Evolutionary conservation across 805 yeast genomes (phyloP).

Genomic region (Myxozyma neglecta): DNA sequence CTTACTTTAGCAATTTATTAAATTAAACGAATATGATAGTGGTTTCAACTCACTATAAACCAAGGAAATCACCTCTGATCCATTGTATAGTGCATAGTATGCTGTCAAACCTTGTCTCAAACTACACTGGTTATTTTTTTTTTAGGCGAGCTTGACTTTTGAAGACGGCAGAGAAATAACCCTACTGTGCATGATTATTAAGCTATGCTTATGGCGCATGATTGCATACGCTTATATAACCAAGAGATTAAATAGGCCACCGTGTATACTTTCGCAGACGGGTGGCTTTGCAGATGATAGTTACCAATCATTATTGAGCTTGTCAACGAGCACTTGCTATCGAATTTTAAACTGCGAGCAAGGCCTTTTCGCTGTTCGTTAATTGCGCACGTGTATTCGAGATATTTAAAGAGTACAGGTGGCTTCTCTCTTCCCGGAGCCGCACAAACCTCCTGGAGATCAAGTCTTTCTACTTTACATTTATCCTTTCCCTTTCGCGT

Average conservation of each 20-base stretch:
- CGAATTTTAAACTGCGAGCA: no score
- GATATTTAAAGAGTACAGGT: conserved; percentile 4
- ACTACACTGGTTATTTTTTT: background rate
- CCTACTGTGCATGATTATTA: no score
- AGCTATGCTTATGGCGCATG: no score
- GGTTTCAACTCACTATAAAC: background rate
- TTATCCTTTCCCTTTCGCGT: background rate
- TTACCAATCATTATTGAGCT: no score
- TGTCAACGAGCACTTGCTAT: no score
- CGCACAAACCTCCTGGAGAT: background rate
- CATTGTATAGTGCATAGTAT: background rate
- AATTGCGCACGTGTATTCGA: background rate
- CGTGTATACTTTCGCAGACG: no score
- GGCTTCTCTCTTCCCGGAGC: conserved; percentile 4
- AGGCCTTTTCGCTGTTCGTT: background rate
- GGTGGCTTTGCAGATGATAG: no score
- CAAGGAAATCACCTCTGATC: background rate
- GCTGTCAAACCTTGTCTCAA: no score
- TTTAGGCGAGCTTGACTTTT: background rate
- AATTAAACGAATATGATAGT: background rate
- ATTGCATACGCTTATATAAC: no score
- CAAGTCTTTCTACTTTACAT: background rate
- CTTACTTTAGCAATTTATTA: background rate
- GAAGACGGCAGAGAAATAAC: no score
- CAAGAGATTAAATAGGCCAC: no score